These are phyloP conservation scores for Nasturtium officinale DNA, from an alignment of 345 rosid genomes.

Conservation along the genomic window DNA sequence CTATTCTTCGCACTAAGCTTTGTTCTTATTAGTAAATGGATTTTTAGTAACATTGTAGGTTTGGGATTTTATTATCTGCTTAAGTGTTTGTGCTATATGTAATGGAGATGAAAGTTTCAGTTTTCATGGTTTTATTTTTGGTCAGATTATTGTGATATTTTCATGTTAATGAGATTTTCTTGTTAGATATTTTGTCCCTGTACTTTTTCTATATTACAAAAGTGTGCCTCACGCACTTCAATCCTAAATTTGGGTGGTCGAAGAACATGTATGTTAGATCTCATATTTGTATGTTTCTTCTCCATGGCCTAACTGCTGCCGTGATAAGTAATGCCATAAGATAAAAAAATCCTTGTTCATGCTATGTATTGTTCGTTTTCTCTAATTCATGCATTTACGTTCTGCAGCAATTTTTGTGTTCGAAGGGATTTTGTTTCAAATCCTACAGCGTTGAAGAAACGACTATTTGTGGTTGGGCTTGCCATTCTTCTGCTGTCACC, in stretches of 20 bases:
- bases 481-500: slow-evolving; percentile 90
- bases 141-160: not conserved
- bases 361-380: slow-evolving; percentile 33
- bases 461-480: slow-evolving; percentile 86
- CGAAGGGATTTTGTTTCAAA: slow-evolving; percentile 86
- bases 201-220: slow-evolving; percentile 1
- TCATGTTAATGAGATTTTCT: slow-evolving; percentile 2
- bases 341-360: slow-evolving; percentile 5
- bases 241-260: not conserved
- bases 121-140: not conserved
- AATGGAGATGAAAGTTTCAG: slow-evolving; percentile 2
- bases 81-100: slow-evolving; percentile 1
- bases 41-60: slow-evolving; percentile 6
- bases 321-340: slow-evolving; percentile 1
- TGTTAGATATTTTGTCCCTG: not conserved
- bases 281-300: slow-evolving; percentile 11
- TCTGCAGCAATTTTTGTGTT: slow-evolving; percentile 84
- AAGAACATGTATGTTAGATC: slow-evolving; percentile 8
- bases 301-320: not conserved
- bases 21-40: slow-evolving; percentile 1
- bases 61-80: slow-evolving; percentile 1
- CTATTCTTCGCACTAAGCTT: slow-evolving; percentile 12
- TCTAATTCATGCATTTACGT: slow-evolving; percentile 43
- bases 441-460: slow-evolving; percentile 75
- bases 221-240: not conserved